Evolutionary conservation across 2,329 filamentous ascomycete genomes (phyloP), one percentile per base, ranked within the genome.

Genomic region (Penicillium sp.): DNA sequence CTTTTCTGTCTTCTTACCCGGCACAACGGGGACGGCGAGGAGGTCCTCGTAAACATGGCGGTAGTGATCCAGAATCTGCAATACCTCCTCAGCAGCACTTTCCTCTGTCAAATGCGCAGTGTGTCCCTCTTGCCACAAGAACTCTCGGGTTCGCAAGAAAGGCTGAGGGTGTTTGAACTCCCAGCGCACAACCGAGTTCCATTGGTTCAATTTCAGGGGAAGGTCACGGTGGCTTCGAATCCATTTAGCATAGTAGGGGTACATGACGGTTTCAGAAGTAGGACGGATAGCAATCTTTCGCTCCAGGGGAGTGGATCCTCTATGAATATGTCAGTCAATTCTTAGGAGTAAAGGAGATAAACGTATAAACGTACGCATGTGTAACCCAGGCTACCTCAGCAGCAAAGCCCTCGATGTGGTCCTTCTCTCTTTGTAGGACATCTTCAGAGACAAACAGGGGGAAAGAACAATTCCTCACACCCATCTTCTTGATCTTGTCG

Each of bases 371-470:
- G 59, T 74, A 76, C 74, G 75, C 75, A 64, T 79, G 77, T 50
- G 77, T 80, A 52, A 80, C 77, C 77, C 77, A 79, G 50, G 77
- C 77, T 49, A 80, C 77, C 61, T 79, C 77, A 46, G 94, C 92
- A 52, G 94, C 94, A 73, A 99, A 99, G n/a, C 94, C 94, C 75
- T 99, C 93, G 61, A 99, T 89, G 74, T 99, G 94, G 68, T 94
- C 90, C 82, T 97, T 97, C 76, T 97, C 92, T 71, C 81, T 77
- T 71, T 86, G 80, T 62, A 99, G 78, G 42, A 95, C 95, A 76
- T 95, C 95, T 69, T 90, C 81, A 18, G 91, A 96, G 63, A 99
- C 84, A 77, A 97, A 99, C 74, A 99, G 88, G 59, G 94, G 94
- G 75, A 99, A 99, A 74, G 91, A 96, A 71, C 90, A 89, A 79